Conservation (phyloP, 1,284 basidiomycete genomes). For the Phlebopus sp. region DNA sequence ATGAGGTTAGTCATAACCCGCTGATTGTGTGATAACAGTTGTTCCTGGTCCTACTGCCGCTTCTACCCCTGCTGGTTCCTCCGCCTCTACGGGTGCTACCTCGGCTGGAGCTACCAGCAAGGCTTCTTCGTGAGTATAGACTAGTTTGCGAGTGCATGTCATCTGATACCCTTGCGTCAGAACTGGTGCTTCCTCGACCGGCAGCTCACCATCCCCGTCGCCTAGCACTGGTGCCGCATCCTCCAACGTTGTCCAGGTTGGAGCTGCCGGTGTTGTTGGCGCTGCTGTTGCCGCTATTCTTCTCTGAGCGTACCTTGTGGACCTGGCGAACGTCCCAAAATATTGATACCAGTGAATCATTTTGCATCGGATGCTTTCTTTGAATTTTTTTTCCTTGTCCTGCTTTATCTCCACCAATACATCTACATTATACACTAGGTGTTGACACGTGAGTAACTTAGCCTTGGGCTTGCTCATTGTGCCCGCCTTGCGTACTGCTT, state of each 20-base stretch:
- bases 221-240: constrained; percentile 28
- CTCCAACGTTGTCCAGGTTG: constrained; percentile 34
- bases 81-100: background rate
- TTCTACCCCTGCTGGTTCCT: constrained; percentile 9
- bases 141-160: constrained; percentile 20
- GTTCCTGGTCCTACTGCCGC: constrained; percentile 15
- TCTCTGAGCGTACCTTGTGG: constrained; percentile 12
- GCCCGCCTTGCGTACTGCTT: constrained; percentile 1
- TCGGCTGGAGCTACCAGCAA: constrained; percentile 11
- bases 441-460: constrained; percentile 1
- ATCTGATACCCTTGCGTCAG: background rate
- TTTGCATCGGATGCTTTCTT: constrained; percentile 13
- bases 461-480: constrained; percentile 1
- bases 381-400: constrained; percentile 9
- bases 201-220: constrained; percentile 15
- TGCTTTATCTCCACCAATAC: constrained; percentile 8
- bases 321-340: constrained; percentile 6
- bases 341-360: constrained; percentile 19
- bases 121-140: constrained; percentile 12
- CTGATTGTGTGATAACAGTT: constrained; percentile 20
- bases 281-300: constrained; percentile 46
- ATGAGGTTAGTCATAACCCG: background rate
- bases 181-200: constrained; percentile 13
- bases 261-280: constrained; percentile 45
- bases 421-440: constrained; percentile 17